phyloP scores from a whole-genome alignment of 176 grass and related monocot species.

The Otatea glauca region DNA sequence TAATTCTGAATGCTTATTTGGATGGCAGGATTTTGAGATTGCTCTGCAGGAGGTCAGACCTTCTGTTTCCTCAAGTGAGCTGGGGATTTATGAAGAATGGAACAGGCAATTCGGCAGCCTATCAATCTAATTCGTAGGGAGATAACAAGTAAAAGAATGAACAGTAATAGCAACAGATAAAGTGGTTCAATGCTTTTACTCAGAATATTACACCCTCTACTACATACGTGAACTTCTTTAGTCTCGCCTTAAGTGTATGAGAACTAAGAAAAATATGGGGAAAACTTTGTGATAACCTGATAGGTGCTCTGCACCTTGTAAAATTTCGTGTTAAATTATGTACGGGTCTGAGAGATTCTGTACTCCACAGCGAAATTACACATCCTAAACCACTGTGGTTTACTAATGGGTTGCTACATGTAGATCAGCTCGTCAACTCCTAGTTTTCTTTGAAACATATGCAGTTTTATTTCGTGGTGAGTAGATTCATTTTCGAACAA shows the following conservation, averaged over 20 bases:
- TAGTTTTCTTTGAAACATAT: background rate
- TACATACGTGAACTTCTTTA: background rate
- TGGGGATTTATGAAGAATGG: conserved; percentile 88
- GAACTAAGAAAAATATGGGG: background rate
- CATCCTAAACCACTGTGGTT: background rate
- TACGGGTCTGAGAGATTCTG: background rate
- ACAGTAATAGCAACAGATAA: background rate
- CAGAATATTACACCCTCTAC: background rate
- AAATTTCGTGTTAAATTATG: background rate
- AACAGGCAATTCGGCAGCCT: conserved; percentile 92
- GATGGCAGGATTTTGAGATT: conserved; percentile 83
- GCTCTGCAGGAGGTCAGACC: conserved; percentile 89
- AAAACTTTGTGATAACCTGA: background rate
- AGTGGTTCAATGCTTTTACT: background rate
- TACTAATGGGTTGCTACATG: background rate
- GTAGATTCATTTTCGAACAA: background rate
- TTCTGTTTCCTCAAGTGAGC: conserved; percentile 82
- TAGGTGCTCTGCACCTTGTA: background rate
- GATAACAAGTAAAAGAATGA: conserved; percentile 33
- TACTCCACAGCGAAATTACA: conserved; percentile 1
- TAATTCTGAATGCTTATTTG: conserved; percentile 42
- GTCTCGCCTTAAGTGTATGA: background rate
- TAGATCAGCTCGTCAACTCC: background rate
- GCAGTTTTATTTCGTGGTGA: background rate
- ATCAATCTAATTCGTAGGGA: conserved; percentile 48